Evolutionary conservation across 345 rosid genomes (phyloP), one percentile per base, ranked within the genome.

Genomic region (Citrus medica): DNA sequence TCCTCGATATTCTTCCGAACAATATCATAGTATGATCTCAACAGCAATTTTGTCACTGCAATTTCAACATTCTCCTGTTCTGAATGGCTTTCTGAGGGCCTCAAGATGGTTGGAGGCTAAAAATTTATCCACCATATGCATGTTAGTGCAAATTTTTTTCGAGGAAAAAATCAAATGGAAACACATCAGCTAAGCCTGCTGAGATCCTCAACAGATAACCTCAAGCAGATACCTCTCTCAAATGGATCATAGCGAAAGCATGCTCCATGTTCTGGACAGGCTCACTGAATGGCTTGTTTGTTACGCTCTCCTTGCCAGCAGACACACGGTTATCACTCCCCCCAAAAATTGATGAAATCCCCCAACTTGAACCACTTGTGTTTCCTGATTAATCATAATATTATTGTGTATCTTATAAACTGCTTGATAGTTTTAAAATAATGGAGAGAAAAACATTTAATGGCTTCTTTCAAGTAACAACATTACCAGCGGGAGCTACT

Each of bases 1-100:
- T 97, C 98, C 86, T 92, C 94, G 40, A 97, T 87, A 83, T 94
- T 94, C 90, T 91, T 97, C 83, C 99, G 86, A 38, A 92, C 99
- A 84, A 97, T 93, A 87, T 94, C 97, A 28, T 94, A 97, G 81
- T 97, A 97, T 65, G 99, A 97, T 83, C 85, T 86, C 65, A 97
- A 88, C 40, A 97, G 91, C 81, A 91, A 85, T 87, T 93, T 97
- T 25, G 92, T 97, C 63, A 92, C 86, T 38, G 86, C 83, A 83
- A 94, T 93, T 84, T 97, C 98, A 56, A 93, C 76, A 67, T 86
- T 40, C 83, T 94, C 98, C 81, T 89, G 92, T 81, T 97, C 98
- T n/a, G 98, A 90, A 72, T 85, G 93, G 89, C 79, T 84, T 81
- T 97, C 98, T 24, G 90, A 79, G 28, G 98, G 98, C 86, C 92